Percentiles rank a stretch among this genome's conserved stretches.
Evolutionary conservation across 2,329 filamentous ascomycete genomes (phyloP).

Genomic region (Aspergillus sp.): DNA sequence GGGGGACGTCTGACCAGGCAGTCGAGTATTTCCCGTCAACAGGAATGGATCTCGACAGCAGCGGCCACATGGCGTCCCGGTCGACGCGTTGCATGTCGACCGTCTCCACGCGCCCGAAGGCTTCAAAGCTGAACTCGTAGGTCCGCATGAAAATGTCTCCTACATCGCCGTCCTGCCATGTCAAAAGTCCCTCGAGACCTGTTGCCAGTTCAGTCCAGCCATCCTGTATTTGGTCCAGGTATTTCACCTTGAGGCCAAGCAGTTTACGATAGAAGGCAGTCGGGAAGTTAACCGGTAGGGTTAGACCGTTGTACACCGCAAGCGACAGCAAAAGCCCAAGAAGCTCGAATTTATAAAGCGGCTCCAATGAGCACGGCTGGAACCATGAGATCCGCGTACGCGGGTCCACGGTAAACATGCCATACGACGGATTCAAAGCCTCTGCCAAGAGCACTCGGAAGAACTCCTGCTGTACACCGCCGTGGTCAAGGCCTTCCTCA

Average conservation of each 20-base stretch:
- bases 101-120: slow-evolving; percentile 48
- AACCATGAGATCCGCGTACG: slow-evolving; percentile 83
- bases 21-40: slow-evolving; percentile 7
- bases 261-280: slow-evolving; percentile 76
- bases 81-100: slow-evolving; percentile 47
- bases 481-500: slow-evolving; percentile 87
- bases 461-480: slow-evolving; percentile 94
- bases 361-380: slow-evolving; percentile 70
- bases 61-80: slow-evolving; percentile 32
- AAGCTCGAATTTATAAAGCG: slow-evolving; percentile 83
- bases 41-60: slow-evolving; percentile 8
- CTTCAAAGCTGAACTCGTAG: slow-evolving; percentile 73
- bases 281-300: slow-evolving; percentile 83
- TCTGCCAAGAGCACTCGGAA: slow-evolving; percentile 78
- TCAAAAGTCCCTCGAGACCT: slow-evolving; percentile 64
- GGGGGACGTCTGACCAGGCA: slow-evolving; percentile 18
- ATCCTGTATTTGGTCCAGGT: slow-evolving; percentile 71
- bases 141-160: slow-evolving; percentile 76
- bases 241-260: slow-evolving; percentile 60
- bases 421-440: slow-evolving; percentile 69
- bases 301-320: slow-evolving; percentile 88
- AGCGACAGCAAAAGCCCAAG: slow-evolving; percentile 81
- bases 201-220: slow-evolving; percentile 79
- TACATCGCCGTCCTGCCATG: slow-evolving; percentile 75
- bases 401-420: slow-evolving; percentile 68